Evolutionary conservation across 495 filamentous ascomycete species (phyloP), one percentile per base, ranked within the genome.

Genomic region (Letharia lupina): DNA sequence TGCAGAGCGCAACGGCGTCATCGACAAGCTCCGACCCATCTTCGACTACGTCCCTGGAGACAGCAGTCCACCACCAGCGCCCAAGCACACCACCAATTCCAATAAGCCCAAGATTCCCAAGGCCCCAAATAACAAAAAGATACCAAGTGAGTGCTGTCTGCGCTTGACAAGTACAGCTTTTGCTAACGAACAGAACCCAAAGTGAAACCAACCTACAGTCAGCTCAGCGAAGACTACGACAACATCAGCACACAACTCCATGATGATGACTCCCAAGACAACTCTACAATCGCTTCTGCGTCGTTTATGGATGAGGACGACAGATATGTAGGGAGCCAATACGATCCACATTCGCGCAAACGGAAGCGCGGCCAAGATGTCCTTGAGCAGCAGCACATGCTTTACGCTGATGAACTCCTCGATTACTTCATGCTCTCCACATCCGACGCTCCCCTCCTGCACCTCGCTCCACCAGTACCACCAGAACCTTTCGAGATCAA

Each of bases 371-470:
- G 77, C 7, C 73, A 75, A 64, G 77, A 89, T 68, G 62, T 75
- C 9, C 73, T 83, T 48, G 90, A 96, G 67, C 89, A 91, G 69
- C 85, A 91, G 66, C 91, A 96, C 74, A 84, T 88, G n/a, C 79
- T 93, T 31, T 98, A 96, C 75, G 89, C 89, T 28, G 94, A 98
- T 66, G 88, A 89, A 65, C 83, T 98, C 16, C 81, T 98, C 47
- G 94, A 98, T 72, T 98, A 98, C 75, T 98, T 98, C 72, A 87
- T 96, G 81, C 79, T 90, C 41, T 88, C 87, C 35, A 84, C 86
- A 33, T 86, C 88, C 42, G 83, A 87, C 70, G 86, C 89, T 66
- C 80, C 85, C 10, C 80, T 87, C 47, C 78, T 79, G 16, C 81
- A 82, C 12, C 72, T 81, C 2, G 80, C 86, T 41, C 88, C 88